Evolutionary conservation across 352 stramenopile genomes (phyloP), one percentile per base, ranked within the genome.

Genomic region (Phytopythium ostracodes): DNA sequence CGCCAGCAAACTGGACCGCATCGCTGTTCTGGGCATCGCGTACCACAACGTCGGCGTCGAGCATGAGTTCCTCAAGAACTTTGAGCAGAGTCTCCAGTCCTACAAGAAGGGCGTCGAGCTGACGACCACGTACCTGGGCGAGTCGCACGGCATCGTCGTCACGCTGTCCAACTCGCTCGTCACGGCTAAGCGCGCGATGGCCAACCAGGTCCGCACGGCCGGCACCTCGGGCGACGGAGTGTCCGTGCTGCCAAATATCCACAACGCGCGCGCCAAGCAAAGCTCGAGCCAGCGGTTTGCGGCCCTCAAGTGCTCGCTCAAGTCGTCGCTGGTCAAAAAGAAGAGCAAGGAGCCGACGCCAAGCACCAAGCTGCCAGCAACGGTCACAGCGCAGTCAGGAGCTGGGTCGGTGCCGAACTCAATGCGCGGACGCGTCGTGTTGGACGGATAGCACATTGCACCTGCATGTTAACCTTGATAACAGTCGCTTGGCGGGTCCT

Each of bases 21-120:
- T 98, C 18, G 91, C 94, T 12, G 94, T 98, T 2, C 71, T 98
- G 15, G 91, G 89, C 1, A 98, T 98, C 33, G 94, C 94, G 10
- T 98, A 98, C 69, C 94, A 98, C 65, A 98, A 98, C 61, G 90
- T 98, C 43, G 94, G 92, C 27, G 94, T 98, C 22, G 94, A 98
- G 68, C 90, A 98, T 51, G 94, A 98, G 62, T 98, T 98, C 62
- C 73, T 98, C 20, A 98, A 98, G 62, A 91, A 85, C 58, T 97
- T 85, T 63, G 87, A 98, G 52, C 70, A 93, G 22, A 96, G 85
- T 53, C 49, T 98, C 11, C 76, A 95, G 43, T 95, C 87, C 18
- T 98, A 98, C 75, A 83, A 86, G 44, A 98, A 97, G 69, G 94
- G 92, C 5, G 89, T 95, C 18, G 87, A 98, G 57, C 71, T 97